Base-by-base conservation (phyloP, 768 basidiomycete genomes). In the Phanerochaete carnosa region DNA sequence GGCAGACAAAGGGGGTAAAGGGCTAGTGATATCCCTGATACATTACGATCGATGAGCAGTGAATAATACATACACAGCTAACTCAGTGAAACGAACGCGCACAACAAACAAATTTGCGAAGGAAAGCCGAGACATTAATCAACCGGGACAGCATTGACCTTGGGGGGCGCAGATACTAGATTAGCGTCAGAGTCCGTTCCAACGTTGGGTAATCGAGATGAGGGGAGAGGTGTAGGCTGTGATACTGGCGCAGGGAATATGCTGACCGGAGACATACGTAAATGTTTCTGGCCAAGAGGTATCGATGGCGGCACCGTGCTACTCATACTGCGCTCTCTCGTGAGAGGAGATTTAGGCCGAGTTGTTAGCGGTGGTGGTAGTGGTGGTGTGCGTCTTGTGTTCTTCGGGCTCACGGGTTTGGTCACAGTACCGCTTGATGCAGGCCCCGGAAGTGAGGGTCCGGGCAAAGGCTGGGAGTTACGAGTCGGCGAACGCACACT, bases 361-460 rank as follows among this genome's bases (percentile, higher is more conserved):
- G 57, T 57, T 16, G 62, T 62, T 0, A 66, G 69, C 7, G 67
- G 47, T 3, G 65, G 57, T 6, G 37, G 51, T 7, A 66, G 47
- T 3, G 65, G 57, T 6, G 37, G 51, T 7, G 54, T 55, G 23
- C 62, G 64, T 3, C 62, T 55, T 8, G 61, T 37, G 11, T 51
- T 25, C 60, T 65, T 59, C 29, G 66, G 61, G 30, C 66, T 65
- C 1, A 66, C 8, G 26, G 54, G 35, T 35, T 55, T 55, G 35
- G 23, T 37, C 13, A 22, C 11, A 11, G 32, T 16, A 37, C 35
- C n/a, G 54, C 54, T 39, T 3, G 54, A 35, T 25, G 61, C 35
- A 9, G 62, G 61, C 3, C 62, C 59, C 6, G 67, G 65, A 3
- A 61, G 26, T 19, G 39, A 19, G 39, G 39, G 39, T 54, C 57